phyloP scores from a whole-genome alignment of 257 asterid genomes.

The Solanum bulbocastanum region DNA sequence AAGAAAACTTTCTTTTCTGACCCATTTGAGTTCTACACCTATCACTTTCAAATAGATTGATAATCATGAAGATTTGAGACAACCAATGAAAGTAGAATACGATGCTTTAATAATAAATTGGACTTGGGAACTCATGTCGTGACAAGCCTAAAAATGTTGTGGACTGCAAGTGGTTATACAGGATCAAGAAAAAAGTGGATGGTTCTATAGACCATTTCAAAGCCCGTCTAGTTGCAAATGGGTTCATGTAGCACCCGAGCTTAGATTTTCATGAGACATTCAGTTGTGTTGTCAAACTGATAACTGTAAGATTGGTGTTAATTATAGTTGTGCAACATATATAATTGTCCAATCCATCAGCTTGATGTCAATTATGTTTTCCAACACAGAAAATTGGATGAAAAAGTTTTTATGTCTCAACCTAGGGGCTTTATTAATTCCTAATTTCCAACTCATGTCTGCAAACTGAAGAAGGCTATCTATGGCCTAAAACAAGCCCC shows the following conservation, averaged over 20 bases:
- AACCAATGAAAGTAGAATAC: neutral
- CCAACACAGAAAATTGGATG: neutral
- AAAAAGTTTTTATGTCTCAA: neutral
- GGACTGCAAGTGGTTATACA: neutral
- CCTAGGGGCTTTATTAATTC: neutral
- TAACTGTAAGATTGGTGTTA: neutral
- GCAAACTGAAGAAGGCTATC: neutral
- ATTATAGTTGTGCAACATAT: neutral
- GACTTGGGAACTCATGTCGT: neutral
- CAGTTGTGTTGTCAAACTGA: neutral
- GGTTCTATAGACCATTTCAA: neutral
- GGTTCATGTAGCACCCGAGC: neutral
- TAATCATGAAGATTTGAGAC: neutral
- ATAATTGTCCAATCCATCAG: no score
- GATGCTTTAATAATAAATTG: neutral
- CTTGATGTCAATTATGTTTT: no score
- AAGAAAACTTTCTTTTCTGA: no score
- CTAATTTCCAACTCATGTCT: neutral
- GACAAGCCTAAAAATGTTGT: neutral
- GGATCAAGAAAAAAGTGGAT: neutral
- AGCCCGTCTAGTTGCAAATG: neutral
- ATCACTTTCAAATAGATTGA: neutral
- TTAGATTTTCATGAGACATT: neutral
- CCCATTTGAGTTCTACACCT: no score
- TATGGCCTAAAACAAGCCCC: neutral